A percentile compares a stretch with the other conserved stretches of the same genome.
Conservation (phyloP, 768 basidiomycete genomes). For the Termitomyces sp. region DNA sequence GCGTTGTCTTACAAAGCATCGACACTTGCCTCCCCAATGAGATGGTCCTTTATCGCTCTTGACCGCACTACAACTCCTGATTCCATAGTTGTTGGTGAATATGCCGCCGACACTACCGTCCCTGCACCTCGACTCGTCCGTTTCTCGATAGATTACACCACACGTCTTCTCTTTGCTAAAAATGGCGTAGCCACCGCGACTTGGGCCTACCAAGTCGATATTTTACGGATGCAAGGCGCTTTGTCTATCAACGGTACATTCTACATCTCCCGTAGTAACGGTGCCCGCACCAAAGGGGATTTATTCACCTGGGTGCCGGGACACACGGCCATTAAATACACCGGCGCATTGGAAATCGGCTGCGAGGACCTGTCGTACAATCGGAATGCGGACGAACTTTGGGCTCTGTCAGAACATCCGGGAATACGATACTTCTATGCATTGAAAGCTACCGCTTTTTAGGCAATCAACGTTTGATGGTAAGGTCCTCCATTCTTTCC, state of each 20-base stretch:
- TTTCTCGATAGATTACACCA: slow-evolving; percentile 11
- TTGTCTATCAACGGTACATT: slow-evolving; percentile 11
- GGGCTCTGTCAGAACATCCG: slow-evolving; percentile 7
- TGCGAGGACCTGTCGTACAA: slow-evolving; percentile 11
- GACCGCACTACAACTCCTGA: slow-evolving; percentile 12
- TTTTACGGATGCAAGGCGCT: slow-evolving; percentile 12
- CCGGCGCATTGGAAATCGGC: slow-evolving; percentile 2
- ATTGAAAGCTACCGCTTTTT: slow-evolving; percentile 6
- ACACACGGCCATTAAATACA: neutral
- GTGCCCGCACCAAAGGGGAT: slow-evolving; percentile 7
- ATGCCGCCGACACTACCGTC: slow-evolving; percentile 6
- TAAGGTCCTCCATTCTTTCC: too few species aligned
- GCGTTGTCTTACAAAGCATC: slow-evolving; percentile 6
- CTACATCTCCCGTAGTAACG: slow-evolving; percentile 12
- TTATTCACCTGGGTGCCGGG: slow-evolving; percentile 11
- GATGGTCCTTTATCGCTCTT: slow-evolving; percentile 12
- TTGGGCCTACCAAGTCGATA: slow-evolving; percentile 12
- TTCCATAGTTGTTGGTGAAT: slow-evolving; percentile 11
- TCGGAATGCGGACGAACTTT: slow-evolving; percentile 9
- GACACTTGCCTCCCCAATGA: slow-evolving; percentile 4
- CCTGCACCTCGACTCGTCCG: slow-evolving; percentile 8
- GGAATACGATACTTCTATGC: slow-evolving; percentile 8
- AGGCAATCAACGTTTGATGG: neutral
- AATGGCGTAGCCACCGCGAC: slow-evolving; percentile 10
- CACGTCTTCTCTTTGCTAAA: slow-evolving; percentile 7